phyloP scores from a whole-genome alignment of 106 monocot species.

The Dioscorea alata region DNA sequence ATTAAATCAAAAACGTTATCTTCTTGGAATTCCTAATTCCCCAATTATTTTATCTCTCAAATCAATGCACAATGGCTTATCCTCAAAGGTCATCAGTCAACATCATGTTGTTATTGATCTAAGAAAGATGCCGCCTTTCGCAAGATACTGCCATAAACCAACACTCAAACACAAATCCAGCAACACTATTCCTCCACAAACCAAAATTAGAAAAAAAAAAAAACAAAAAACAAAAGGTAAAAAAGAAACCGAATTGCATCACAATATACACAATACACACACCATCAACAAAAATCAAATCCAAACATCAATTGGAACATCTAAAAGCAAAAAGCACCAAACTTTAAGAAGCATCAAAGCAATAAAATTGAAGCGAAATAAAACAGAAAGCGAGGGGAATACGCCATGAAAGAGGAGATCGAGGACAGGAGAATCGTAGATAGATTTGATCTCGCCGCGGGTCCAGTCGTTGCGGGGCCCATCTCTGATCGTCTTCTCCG shows the following conservation, averaged over 20 bases:
- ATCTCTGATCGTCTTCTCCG: conserved; percentile 82
- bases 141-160: no score
- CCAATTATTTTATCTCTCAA: no score
- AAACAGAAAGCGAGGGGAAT: not conserved
- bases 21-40: no score
- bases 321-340: no score
- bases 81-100: no score
- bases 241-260: not conserved
- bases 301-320: not conserved
- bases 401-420: conserved; percentile 96
- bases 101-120: no score
- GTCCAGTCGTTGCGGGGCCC: conserved; percentile 85
- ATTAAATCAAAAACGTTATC: no score
- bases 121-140: no score
- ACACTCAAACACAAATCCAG: no score
- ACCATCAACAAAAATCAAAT: not conserved
- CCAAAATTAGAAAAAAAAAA: not conserved
- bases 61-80: no score
- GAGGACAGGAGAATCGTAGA: conserved; percentile 91
- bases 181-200: not conserved
- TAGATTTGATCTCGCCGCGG: conserved; percentile 62
- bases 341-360: not conserved
- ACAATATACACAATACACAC: not conserved
- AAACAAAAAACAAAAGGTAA: no score
- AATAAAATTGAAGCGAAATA: not conserved